These are phyloP conservation scores for Paecilomyces formosus DNA, from an alignment of 2,329 filamentous ascomycete genomes.

Conservation along the genomic window DNA sequence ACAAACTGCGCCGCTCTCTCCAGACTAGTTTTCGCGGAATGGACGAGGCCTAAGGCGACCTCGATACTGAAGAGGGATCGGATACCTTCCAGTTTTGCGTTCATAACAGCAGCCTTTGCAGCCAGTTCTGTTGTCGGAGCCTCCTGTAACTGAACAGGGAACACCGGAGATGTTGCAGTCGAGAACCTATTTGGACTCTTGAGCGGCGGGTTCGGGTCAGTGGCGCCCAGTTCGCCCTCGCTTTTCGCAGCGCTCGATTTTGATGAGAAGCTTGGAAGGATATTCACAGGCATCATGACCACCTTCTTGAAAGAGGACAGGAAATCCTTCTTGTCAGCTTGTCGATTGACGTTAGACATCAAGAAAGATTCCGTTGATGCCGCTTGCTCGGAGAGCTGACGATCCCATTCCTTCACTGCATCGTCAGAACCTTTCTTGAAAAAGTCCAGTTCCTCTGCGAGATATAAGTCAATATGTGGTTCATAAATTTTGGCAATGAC, in stretches of 20 bases:
- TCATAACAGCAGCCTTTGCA: slow-evolving; percentile 97
- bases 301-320: slow-evolving; percentile 96
- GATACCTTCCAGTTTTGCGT: slow-evolving; percentile 87
- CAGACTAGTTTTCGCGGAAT: slow-evolving; percentile 78
- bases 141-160: slow-evolving; percentile 43
- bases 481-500: slow-evolving; percentile 72
- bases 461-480: slow-evolving; percentile 85
- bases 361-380: slow-evolving; percentile 86
- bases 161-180: slow-evolving; percentile 24
- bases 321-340: slow-evolving; percentile 95
- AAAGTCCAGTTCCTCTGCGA: slow-evolving; percentile 82
- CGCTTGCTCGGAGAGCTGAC: slow-evolving; percentile 83
- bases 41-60: slow-evolving; percentile 81
- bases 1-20: slow-evolving; percentile 82
- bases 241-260: slow-evolving; percentile 41
- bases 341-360: slow-evolving; percentile 90
- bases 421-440: slow-evolving; percentile 70
- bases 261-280: slow-evolving; percentile 64
- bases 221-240: slow-evolving; percentile 12
- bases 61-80: slow-evolving; percentile 94
- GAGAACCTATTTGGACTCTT: slow-evolving; percentile 31
- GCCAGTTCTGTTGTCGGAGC: slow-evolving; percentile 85
- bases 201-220: slow-evolving; percentile 11
- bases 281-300: slow-evolving; percentile 97
- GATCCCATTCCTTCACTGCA: slow-evolving; percentile 81